Evolutionary conservation across 177 flowering plant species (phyloP), one percentile per base, ranked within the genome.

Genomic region (Telopea speciosissima): DNA sequence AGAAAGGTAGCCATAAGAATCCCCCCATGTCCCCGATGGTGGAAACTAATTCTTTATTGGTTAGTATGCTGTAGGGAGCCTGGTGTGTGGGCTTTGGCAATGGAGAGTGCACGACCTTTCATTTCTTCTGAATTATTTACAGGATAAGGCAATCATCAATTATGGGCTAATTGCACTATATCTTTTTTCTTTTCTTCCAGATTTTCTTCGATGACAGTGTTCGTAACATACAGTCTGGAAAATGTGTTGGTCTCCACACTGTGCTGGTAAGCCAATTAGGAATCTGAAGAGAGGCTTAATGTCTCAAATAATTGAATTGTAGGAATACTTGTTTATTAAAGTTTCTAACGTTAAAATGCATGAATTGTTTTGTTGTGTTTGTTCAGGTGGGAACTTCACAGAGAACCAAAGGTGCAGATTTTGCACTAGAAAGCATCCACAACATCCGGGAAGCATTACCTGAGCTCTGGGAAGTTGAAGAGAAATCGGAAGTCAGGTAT

Each of bases 201-300:
- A 40, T 95, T 67, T 95, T 95, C 85, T 95, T 95, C 58, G 99
- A 95, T 11, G 97, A 95, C 24, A 92, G 97, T 25, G 81, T 91
- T 68, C 92, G 99, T 11, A 95, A 95, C 78, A 80, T 95, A 31
- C 87, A 85, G 73, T 79, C 93, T 24, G 99, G 88, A 25, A 92
- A 92, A 68, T 81, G 77, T 17, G 73, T 84, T 14, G 94, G 93
- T 36, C 94, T 92, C 42, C 82, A 89, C 68, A 92, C 97, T 8
- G 99, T 95, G 19, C 81, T 88, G 85, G 99, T 92, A 84, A 84
- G 88, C 54, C 13, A 56, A 21, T n/a, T 58, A 7, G 54, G 17
- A 12, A 12, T 23, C 36, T 42, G 40, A 36, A 36, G 8, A 36
- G 40, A 8, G 0, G 0, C 40, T 5, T 36, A 5, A 36, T 5